phyloP scores from a whole-genome alignment of 306 rosid genomes.

The Hippophae rhamnoides region DNA sequence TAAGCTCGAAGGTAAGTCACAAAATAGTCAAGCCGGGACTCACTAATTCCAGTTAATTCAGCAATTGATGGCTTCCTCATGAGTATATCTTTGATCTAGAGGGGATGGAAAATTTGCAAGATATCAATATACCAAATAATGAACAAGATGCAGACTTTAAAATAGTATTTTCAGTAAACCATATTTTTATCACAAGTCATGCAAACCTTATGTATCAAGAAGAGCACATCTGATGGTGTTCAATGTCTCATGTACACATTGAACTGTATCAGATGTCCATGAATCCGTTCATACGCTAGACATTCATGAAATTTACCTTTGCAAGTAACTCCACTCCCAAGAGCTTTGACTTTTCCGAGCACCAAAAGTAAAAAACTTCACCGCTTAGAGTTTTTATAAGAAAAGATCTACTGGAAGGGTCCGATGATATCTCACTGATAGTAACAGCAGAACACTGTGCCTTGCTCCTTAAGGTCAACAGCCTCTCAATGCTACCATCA shows the following conservation, averaged over 20 bases:
- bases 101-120: neutral
- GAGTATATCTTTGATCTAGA: constrained; percentile 75
- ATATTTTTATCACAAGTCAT: neutral
- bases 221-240: too few species aligned
- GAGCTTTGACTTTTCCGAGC: constrained; percentile 83
- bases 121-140: neutral
- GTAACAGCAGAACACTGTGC: constrained; percentile 42
- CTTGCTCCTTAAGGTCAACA: constrained; percentile 42
- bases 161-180: neutral
- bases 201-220: too few species aligned
- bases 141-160: neutral
- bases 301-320: constrained; percentile 39
- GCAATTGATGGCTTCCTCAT: constrained; percentile 73
- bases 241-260: too few species aligned
- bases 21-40: constrained; percentile 79
- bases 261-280: too few species aligned
- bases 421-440: constrained; percentile 56
- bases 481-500: constrained; percentile 57
- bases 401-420: constrained; percentile 74
- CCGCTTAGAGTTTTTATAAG: constrained; percentile 39
- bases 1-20: constrained; percentile 82
- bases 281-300: too few species aligned
- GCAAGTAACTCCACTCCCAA: constrained; percentile 73
- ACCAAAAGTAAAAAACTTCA: constrained; percentile 61
- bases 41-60: constrained; percentile 85